Evolutionary conservation across 192 early-diverging fungal species (phyloP).

Genomic region (Paraglomus brasilianum): DNA sequence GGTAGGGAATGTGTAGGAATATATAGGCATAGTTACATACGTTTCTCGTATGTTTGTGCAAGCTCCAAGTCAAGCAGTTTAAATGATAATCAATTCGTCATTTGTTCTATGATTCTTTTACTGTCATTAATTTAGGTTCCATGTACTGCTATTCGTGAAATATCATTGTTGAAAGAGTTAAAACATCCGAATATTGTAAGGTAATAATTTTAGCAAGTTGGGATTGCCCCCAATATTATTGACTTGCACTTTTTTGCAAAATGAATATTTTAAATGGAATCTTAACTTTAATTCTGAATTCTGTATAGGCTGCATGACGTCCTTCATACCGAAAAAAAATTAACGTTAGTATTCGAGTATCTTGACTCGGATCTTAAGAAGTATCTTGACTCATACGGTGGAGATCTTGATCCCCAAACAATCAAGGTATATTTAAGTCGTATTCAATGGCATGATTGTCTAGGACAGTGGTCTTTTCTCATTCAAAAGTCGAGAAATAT

Average conservation of each 20-base stretch:
- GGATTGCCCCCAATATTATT: background rate
- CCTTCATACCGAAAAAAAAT: constrained; percentile 94
- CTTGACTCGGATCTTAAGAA: constrained; percentile 99
- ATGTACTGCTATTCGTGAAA: constrained; percentile 84
- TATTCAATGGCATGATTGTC: background rate
- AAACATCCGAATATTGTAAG: constrained; percentile 83
- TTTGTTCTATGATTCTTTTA: background rate
- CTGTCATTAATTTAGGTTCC: constrained; percentile 58
- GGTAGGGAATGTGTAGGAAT: too few species aligned
- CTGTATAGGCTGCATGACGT: constrained; percentile 86
- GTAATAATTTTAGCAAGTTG: constrained; percentile 42
- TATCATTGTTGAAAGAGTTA: constrained; percentile 83
- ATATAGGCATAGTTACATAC: background rate
- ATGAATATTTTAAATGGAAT: background rate
- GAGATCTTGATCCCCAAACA: constrained; percentile 73
- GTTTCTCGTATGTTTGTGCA: too few species aligned
- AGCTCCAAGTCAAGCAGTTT: too few species aligned
- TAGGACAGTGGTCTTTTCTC: background rate
- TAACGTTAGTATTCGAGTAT: constrained; percentile 98
- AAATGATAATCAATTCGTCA: constrained; percentile 1
- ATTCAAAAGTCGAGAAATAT: background rate
- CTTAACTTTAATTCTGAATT: background rate
- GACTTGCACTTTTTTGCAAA: background rate
- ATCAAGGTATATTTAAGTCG: constrained; percentile 91
- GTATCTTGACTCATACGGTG: constrained; percentile 88